A percentile compares a stretch with the other conserved stretches of the same genome.
Evolutionary conservation across 768 basidiomycete species (phyloP).

Genomic region (Jaapia argillacea): DNA sequence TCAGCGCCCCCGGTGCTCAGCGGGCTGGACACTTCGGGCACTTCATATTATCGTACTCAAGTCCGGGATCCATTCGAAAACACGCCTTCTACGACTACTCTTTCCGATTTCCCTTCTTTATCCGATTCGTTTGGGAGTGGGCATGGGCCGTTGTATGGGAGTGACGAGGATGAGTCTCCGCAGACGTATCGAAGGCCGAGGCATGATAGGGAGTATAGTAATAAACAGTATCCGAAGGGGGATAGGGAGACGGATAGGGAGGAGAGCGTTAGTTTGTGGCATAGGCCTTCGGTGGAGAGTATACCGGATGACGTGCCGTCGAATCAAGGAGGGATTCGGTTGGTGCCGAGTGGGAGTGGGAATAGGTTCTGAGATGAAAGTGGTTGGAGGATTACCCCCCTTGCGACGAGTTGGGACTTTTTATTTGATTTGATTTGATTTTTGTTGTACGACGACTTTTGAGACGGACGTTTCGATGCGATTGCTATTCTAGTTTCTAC

Average conservation of each 20-base stretch:
- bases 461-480: no score
- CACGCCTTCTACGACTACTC: constrained; percentile 13
- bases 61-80: constrained; percentile 8
- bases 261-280: constrained; percentile 18
- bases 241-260: constrained; percentile 15
- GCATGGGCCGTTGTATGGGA: not conserved
- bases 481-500: no score
- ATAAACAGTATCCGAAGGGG: constrained; percentile 14
- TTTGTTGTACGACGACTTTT: no score
- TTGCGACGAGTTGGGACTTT: no score
- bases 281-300: constrained; percentile 10
- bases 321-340: not conserved
- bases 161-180: constrained; percentile 2
- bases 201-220: not conserved
- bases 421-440: no score
- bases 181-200: not conserved
- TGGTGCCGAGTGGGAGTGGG: not conserved
- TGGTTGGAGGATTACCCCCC: no score
- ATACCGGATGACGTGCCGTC: constrained; percentile 4
- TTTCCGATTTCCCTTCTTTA: constrained; percentile 12
- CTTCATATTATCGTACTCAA: constrained; percentile 7
- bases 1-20: constrained; percentile 9
- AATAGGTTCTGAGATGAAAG: not conserved
- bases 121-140: constrained; percentile 3
- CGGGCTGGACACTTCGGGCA: constrained; percentile 5